Evolutionary conservation across 768 basidiomycete species (phyloP).

Genomic region (Candolleomyces aberdarensis): DNA sequence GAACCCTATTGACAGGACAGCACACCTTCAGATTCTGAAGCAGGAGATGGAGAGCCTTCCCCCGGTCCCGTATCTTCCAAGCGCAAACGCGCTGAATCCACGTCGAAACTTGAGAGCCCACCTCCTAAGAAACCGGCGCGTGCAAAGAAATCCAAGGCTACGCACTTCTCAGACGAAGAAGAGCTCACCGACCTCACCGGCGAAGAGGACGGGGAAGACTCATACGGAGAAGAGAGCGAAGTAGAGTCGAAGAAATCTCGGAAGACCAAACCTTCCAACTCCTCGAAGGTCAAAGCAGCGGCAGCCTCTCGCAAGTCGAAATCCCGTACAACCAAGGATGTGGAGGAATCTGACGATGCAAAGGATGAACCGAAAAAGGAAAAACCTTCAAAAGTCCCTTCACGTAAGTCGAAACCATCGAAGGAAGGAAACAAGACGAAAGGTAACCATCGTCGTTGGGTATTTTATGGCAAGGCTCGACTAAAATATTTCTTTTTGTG

Average conservation of each 20-base stretch:
- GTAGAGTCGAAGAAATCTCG: conserved; percentile 15
- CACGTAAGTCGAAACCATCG: too few species aligned
- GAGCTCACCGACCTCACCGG: neutral
- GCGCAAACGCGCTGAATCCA: neutral
- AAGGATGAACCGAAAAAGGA: too few species aligned
- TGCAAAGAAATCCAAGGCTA: conserved; percentile 11
- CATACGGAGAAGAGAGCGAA: conserved; percentile 5
- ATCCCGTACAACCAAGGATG: too few species aligned
- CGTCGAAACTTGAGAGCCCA: neutral
- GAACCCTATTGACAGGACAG: neutral
- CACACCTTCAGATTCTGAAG: neutral
- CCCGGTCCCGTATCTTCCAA: conserved; percentile 1
- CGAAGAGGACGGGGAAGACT: neutral
- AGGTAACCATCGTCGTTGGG: neutral
- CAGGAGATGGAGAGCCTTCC: neutral
- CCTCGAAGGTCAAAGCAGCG: too few species aligned
- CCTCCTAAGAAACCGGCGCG: neutral
- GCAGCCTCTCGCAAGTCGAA: neutral
- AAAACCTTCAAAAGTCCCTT: too few species aligned
- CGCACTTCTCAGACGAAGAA: conserved; percentile 5
- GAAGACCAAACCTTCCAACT: conserved; percentile 5
- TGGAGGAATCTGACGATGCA: too few species aligned
- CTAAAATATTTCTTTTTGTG: neutral
- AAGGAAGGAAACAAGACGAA: neutral
- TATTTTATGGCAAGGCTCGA: neutral